phyloP scores from a whole-genome alignment of 1,284 basidiomycete species.

The Boletus albobrunnescens region DNA sequence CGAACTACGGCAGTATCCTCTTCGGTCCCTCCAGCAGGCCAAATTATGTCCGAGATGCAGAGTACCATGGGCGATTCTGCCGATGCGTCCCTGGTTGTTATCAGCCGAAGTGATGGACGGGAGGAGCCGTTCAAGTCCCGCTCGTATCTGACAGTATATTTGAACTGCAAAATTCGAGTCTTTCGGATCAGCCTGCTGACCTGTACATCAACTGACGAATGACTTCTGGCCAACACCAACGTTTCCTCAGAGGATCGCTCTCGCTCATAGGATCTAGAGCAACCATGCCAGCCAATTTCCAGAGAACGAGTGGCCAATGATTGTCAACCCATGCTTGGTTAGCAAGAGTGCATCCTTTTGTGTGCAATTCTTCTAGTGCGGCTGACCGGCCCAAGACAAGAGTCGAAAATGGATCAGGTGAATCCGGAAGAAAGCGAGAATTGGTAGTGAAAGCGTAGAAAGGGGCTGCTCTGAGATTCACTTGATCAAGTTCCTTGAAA shows the following conservation, averaged over 20 bases:
- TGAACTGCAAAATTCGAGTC: conserved; percentile 3
- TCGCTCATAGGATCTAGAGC: conserved; percentile 66
- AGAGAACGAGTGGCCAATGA: conserved; percentile 87
- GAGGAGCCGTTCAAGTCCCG: conserved; percentile 78
- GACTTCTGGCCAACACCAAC: conserved; percentile 81
- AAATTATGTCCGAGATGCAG: conserved; percentile 72
- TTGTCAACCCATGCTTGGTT: conserved; percentile 84
- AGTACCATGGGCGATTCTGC: conserved; percentile 77
- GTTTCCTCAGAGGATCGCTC: conserved; percentile 39
- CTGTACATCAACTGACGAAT: conserved; percentile 83
- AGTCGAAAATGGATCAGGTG: conserved; percentile 16
- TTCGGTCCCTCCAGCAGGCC: conserved; percentile 38
- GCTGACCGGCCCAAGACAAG: conserved; percentile 47
- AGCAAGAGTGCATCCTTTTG: conserved; percentile 56
- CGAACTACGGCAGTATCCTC: conserved; percentile 41
- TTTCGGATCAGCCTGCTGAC: conserved; percentile 40
- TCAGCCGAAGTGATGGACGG: conserved; percentile 75
- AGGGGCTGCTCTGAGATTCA: conserved; percentile 55
- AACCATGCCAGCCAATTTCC: conserved; percentile 89
- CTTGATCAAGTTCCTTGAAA: conserved; percentile 50
- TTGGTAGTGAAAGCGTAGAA: conserved; percentile 62
- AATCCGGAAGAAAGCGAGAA: conserved; percentile 21
- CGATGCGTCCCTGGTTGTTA: conserved; percentile 74
- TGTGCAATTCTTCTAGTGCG: conserved; percentile 50
- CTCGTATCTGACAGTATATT: conserved; percentile 66